These are phyloP conservation scores for Lecanicillium sp. DNA, from an alignment of 2,329 filamentous ascomycete species.

Conservation along the genomic window DNA sequence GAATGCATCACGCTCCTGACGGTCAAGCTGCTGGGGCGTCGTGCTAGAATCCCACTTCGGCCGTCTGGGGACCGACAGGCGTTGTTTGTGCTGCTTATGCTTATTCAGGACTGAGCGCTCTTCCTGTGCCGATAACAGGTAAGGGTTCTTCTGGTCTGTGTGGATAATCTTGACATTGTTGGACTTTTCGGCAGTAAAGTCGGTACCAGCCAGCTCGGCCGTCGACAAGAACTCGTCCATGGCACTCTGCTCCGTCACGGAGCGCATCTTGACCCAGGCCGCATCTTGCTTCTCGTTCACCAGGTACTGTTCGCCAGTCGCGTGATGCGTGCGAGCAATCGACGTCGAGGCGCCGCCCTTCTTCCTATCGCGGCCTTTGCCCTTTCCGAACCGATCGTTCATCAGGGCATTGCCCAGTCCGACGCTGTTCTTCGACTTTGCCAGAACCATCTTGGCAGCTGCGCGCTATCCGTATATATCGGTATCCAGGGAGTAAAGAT, in stretches of 20 bases:
- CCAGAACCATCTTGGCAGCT: conserved; percentile 44
- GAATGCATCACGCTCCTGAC: conserved; percentile 70
- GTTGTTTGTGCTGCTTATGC: conserved; percentile 70
- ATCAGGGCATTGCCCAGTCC: conserved; percentile 96
- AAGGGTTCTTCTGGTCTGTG: conserved; percentile 91
- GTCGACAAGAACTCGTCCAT: conserved; percentile 95
- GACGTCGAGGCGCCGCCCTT: conserved; percentile 51
- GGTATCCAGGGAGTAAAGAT: background rate
- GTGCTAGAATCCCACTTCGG: conserved; percentile 84
- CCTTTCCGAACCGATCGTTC: conserved; percentile 97
- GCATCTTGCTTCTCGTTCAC: conserved; percentile 88
- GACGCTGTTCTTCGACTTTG: conserved; percentile 92
- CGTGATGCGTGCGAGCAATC: conserved; percentile 60
- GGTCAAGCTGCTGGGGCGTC: conserved; percentile 74
- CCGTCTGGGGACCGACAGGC: conserved; percentile 81
- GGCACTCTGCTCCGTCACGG: conserved; percentile 91
- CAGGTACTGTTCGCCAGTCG: conserved; percentile 82
- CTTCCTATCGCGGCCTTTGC: conserved; percentile 77
- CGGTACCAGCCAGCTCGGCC: conserved; percentile 92
- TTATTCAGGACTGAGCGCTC: conserved; percentile 72
- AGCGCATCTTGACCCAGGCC: conserved; percentile 98
- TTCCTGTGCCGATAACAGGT: conserved; percentile 76
- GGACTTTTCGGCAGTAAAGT: conserved; percentile 98
- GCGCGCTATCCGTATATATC: conserved; percentile 11
- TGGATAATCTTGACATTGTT: conserved; percentile 99